Percentiles rank a stretch among this genome's conserved stretches.
phyloP scores from a whole-genome alignment of 2,329 filamentous ascomycete genomes.

The Penicillium sclerotigenum region DNA sequence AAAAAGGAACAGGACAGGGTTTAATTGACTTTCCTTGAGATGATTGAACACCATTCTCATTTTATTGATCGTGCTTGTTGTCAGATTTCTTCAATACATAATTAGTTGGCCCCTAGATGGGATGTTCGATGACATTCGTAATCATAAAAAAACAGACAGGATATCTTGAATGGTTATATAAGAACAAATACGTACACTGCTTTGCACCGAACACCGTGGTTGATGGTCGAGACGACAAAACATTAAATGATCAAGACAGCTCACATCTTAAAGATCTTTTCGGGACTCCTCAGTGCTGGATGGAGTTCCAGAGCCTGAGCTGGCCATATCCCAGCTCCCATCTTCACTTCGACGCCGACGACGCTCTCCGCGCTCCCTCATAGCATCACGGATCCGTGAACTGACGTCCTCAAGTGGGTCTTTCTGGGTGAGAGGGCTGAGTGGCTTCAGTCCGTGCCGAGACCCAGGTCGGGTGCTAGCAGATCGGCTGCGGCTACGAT shows the following conservation, averaged over 20 bases:
- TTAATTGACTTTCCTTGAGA: too few relatives aligned
- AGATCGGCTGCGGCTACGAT: slow-evolving; percentile 68
- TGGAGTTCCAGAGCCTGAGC: slow-evolving; percentile 38
- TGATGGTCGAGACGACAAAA: background rate
- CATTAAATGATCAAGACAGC: background rate
- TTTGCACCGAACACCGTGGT: slow-evolving; percentile 1
- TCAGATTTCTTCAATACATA: background rate
- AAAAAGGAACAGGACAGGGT: too few relatives aligned
- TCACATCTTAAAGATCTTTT: slow-evolving; percentile 33
- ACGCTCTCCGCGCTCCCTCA: slow-evolving; percentile 70
- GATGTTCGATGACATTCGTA: background rate
- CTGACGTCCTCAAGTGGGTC: slow-evolving; percentile 79
- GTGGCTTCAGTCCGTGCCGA: slow-evolving; percentile 65
- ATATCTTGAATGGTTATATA: slow-evolving; percentile 25
- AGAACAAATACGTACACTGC: slow-evolving; percentile 15
- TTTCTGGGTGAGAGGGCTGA: slow-evolving; percentile 64
- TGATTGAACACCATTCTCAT: background rate
- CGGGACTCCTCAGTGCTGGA: slow-evolving; percentile 34
- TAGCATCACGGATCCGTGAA: slow-evolving; percentile 77
- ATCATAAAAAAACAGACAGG: slow-evolving; percentile 8
- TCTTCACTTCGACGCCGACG: slow-evolving; percentile 52
- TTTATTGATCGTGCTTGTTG: background rate
- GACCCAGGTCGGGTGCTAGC: slow-evolving; percentile 61
- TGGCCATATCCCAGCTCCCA: slow-evolving; percentile 41
- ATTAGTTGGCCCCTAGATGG: background rate